Conservation (phyloP, 768 basidiomycete species). For the Phlebiopsis flavidoalba region DNA sequence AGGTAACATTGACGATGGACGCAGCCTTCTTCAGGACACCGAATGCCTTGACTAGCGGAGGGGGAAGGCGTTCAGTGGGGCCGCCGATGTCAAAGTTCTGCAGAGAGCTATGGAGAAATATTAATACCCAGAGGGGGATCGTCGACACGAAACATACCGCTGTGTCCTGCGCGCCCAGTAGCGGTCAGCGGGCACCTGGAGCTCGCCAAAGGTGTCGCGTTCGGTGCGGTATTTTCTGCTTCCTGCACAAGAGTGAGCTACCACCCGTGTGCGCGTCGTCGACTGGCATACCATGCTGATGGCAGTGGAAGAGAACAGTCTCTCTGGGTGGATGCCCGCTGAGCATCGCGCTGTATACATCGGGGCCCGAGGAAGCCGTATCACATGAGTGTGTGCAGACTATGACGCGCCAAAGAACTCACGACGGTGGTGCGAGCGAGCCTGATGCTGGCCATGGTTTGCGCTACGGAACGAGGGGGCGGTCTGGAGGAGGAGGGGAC, state of each 20-base stretch:
- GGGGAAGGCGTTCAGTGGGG: slow-evolving; percentile 85
- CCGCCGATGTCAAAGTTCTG: slow-evolving; percentile 99
- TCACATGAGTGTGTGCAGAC: slow-evolving; percentile 26
- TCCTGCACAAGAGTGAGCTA: slow-evolving; percentile 28
- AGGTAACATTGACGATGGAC: slow-evolving; percentile 79
- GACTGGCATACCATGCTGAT: slow-evolving; percentile 30
- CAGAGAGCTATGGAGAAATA: slow-evolving; percentile 57
- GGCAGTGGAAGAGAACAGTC: slow-evolving; percentile 28
- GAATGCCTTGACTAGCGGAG: slow-evolving; percentile 96
- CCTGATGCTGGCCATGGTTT: slow-evolving; percentile 26
- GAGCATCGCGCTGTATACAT: slow-evolving; percentile 11
- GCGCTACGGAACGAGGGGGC: neutral
- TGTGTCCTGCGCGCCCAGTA: slow-evolving; percentile 99
- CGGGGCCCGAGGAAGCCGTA: slow-evolving; percentile 11
- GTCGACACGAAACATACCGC: slow-evolving; percentile 43
- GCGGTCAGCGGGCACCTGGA: slow-evolving; percentile 79
- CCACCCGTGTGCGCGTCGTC: neutral
- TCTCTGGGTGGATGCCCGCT: slow-evolving; percentile 11
- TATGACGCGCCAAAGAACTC: slow-evolving; percentile 9
- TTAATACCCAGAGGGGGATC: neutral
- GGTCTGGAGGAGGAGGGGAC: neutral
- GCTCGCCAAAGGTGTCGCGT: slow-evolving; percentile 93
- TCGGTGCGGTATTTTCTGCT: slow-evolving; percentile 68
- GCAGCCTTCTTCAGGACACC: slow-evolving; percentile 98
- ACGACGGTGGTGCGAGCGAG: slow-evolving; percentile 21